Evolutionary conservation across 768 basidiomycete genomes (phyloP), one percentile per base, ranked within the genome.

Genomic region (Pholiota conissans): DNA sequence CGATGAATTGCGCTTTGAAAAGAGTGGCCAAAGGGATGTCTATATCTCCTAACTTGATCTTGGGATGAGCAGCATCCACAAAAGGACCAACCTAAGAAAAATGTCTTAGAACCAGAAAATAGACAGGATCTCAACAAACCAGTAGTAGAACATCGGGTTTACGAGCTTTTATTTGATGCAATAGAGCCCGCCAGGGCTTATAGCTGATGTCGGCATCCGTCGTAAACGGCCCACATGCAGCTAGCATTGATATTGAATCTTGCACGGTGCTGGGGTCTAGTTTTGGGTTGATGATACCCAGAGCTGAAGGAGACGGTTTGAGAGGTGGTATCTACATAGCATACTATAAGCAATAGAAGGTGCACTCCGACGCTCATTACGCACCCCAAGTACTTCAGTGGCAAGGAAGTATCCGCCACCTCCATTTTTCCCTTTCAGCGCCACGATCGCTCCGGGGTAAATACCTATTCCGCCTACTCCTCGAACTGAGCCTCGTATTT

Each of bases 181-280:
- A 61, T 22, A 98, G 73, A 1, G 77, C 75, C 13, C 77, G 73
- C 78, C 92, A 88, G 0, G 90, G 88, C 60, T 80, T 84, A 74
- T 84, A 98, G 16, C 78, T 71, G 27, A 97, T 76, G 69, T 97
- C 87, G 2, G 82, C 71, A 55, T 96, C 94, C 1, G 80, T 67
- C 0, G 93, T 95, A 73, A 83, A 98, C 1, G 97, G 96, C 0
- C 97, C 97, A 58, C 87, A 85, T 3, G 88, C 93, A 34, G 93
- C 78, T 59, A 80, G 80, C 72, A 95, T 77, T 0, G 84, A 81
- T 49, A 91, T 84, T 0, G 85, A 69, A 20, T 76, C 63, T 24
- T 78, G 78, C n/a, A 63, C 70, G 29, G 77, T 72, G 48, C 72
- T 71, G 7, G 75, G 68, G 59, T 82, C 74, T n/a, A 68, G 47